A percentile compares a stretch with the other conserved stretches of the same genome.
These are phyloP conservation scores for Acer yangbiense DNA, from an alignment of 345 rosid species.

Conservation along the genomic window DNA sequence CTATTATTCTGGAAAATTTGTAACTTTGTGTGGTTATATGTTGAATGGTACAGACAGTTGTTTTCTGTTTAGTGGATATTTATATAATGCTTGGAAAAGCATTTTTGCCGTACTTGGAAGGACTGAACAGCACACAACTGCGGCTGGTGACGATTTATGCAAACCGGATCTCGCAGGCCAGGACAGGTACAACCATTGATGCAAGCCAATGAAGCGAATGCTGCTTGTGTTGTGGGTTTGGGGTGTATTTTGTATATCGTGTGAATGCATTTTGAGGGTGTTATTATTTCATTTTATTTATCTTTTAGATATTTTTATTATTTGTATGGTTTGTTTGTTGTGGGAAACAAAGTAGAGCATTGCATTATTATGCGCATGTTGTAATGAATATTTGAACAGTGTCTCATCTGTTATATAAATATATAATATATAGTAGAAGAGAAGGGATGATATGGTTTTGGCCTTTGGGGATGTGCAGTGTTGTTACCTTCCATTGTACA, in stretches of 20 bases:
- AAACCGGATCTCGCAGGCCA: slow-evolving; percentile 93
- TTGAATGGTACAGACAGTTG: slow-evolving; percentile 73
- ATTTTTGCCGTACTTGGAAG: slow-evolving; percentile 91
- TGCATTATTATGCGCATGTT: slow-evolving; percentile 30
- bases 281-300: neutral
- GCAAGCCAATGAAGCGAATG: slow-evolving; percentile 36
- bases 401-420: neutral
- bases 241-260: slow-evolving; percentile 52
- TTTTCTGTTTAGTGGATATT: slow-evolving; percentile 97
- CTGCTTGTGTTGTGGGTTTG: slow-evolving; percentile 12
- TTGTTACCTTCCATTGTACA: too few relatives aligned
- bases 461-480: too few relatives aligned
- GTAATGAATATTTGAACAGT: slow-evolving; percentile 33
- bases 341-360: neutral
- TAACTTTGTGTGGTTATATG: neutral
- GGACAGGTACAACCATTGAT: slow-evolving; percentile 77
- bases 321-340: neutral
- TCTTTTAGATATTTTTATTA: slow-evolving; percentile 8
- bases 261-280: slow-evolving; percentile 45
- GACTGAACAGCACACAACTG: slow-evolving; percentile 87
- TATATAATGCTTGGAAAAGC: slow-evolving; percentile 97
- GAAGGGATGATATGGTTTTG: slow-evolving; percentile 21
- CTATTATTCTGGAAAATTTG: neutral
- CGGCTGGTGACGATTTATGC: slow-evolving; percentile 94
- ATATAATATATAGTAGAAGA: neutral